These are phyloP conservation scores for Geranium rotundifolium DNA, from an alignment of 345 rosid genomes.

Conservation along the genomic window DNA sequence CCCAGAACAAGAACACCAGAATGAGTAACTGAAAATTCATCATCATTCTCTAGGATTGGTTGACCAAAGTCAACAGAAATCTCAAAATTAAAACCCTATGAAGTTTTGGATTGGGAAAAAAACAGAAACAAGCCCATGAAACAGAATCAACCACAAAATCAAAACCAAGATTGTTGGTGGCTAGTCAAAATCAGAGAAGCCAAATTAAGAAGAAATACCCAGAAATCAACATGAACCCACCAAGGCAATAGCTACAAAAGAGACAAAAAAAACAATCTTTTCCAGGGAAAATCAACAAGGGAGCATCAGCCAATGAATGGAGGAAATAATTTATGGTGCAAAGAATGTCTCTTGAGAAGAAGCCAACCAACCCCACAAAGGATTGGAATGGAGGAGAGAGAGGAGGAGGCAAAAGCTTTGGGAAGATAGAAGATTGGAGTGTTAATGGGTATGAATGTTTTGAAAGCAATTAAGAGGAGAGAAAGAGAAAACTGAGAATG, in stretches of 20 bases:
- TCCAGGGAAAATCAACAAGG: not conserved
- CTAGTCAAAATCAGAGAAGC: not conserved
- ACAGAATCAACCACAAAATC: not conserved
- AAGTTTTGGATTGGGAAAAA: too few species aligned
- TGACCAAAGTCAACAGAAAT: not conserved
- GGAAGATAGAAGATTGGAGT: not conserved
- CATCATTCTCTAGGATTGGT: conserved; percentile 16
- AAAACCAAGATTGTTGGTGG: not conserved
- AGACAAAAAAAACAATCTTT: too few species aligned
- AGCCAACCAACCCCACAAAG: too few species aligned
- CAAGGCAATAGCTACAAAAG: not conserved
- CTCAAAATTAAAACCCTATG: not conserved
- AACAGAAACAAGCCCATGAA: not conserved
- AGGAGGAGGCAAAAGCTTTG: too few species aligned
- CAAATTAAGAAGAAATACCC: not conserved
- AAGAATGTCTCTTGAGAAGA: not conserved
- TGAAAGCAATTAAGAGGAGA: not conserved
- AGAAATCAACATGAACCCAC: not conserved
- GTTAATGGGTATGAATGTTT: not conserved
- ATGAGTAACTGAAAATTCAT: conserved; percentile 20
- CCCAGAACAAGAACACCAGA: conserved; percentile 31
- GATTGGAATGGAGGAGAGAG: not conserved
- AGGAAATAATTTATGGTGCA: not conserved
- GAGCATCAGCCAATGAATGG: not conserved
- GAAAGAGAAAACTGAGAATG: too few species aligned